These are phyloP conservation scores for Leccinum arenicola DNA, from an alignment of 768 basidiomycete species.

Conservation along the genomic window DNA sequence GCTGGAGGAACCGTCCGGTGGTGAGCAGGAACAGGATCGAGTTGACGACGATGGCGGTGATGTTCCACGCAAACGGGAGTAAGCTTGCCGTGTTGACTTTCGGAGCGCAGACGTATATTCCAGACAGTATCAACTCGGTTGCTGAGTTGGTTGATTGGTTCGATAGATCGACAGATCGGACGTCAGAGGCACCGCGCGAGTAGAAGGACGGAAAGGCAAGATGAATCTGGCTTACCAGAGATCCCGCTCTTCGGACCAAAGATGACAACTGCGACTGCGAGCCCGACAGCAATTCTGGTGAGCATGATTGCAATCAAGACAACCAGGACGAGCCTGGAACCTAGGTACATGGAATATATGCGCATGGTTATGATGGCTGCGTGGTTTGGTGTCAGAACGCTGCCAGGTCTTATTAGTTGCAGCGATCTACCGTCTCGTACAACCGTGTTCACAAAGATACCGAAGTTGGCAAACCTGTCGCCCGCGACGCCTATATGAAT, in stretches of 20 bases:
- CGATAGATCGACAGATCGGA: not conserved
- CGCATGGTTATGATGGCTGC: slow-evolving; percentile 20
- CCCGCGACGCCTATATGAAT: slow-evolving; percentile 7
- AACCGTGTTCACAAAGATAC: slow-evolving; percentile 8
- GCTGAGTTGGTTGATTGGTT: slow-evolving; percentile 2
- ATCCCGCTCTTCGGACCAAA: slow-evolving; percentile 20
- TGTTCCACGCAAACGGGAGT: slow-evolving; percentile 17
- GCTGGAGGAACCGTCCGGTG: slow-evolving; percentile 13
- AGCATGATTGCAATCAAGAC: slow-evolving; percentile 8
- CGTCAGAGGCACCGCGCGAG: no score
- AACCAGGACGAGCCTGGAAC: slow-evolving; percentile 8
- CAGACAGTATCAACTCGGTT: slow-evolving; percentile 17
- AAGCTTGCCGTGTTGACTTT: not conserved
- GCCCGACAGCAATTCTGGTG: slow-evolving; percentile 5
- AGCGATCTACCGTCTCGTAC: slow-evolving; percentile 11
- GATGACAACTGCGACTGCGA: slow-evolving; percentile 7
- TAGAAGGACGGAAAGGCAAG: no score
- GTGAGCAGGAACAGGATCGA: slow-evolving; percentile 18
- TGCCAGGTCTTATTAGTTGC: not conserved
- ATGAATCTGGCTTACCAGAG: slow-evolving; percentile 4
- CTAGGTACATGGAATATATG: slow-evolving; percentile 22
- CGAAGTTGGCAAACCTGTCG: slow-evolving; percentile 13
- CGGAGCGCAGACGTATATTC: slow-evolving; percentile 12
- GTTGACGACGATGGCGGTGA: slow-evolving; percentile 9
- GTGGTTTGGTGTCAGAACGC: not conserved